These are phyloP conservation scores for Papiliotrema laurentii DNA, from an alignment of 1,284 basidiomycete genomes.

Conservation along the genomic window DNA sequence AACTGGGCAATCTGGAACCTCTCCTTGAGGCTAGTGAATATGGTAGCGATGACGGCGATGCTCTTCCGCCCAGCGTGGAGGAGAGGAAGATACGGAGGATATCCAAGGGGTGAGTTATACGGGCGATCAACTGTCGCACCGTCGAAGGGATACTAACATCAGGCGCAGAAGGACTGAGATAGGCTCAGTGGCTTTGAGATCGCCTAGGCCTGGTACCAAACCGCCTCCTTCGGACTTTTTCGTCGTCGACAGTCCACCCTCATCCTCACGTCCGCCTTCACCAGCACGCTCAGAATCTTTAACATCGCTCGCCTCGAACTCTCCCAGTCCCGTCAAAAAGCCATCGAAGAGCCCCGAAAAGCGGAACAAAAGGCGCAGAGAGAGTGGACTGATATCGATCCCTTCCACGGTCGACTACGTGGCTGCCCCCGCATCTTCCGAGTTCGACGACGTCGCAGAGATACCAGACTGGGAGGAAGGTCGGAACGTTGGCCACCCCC, in stretches of 20 bases:
- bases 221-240: constrained; percentile 1
- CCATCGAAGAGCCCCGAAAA: background rate
- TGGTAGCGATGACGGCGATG: constrained; percentile 6
- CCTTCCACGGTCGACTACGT: constrained; percentile 5
- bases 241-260: background rate
- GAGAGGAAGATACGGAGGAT: constrained; percentile 2
- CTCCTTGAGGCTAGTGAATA: constrained; percentile 24
- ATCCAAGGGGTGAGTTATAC: constrained; percentile 3
- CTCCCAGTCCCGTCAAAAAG: background rate
- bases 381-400: constrained; percentile 24
- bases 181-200: constrained; percentile 3
- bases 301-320: background rate
- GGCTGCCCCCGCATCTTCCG: constrained; percentile 4
- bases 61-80: background rate
- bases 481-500: background rate
- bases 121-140: no score
- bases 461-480: constrained; percentile 5
- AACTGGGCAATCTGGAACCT: constrained; percentile 20
- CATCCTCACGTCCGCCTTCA: constrained; percentile 2
- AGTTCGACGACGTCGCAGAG: constrained; percentile 3
- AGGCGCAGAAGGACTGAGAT: constrained; percentile 5
- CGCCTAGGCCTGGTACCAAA: constrained; percentile 1
- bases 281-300: background rate
- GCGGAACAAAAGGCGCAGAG: constrained; percentile 14
- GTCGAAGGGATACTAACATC: background rate